Evolutionary conservation across 2,329 filamentous ascomycete species (phyloP).

Genomic region (Fusarium mangiferae): DNA sequence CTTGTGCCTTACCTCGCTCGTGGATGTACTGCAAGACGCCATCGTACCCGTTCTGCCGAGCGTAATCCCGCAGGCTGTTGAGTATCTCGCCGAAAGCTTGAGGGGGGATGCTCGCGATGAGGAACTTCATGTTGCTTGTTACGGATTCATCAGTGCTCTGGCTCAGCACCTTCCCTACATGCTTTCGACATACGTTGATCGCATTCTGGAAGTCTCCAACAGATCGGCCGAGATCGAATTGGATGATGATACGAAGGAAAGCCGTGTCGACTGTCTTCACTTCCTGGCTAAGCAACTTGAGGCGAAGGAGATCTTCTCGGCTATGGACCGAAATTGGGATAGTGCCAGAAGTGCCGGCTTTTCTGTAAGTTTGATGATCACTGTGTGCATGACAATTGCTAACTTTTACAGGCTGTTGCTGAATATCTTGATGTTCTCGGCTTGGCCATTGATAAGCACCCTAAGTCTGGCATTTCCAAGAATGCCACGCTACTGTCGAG

Average conservation of each 20-base stretch:
- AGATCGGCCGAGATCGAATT: constrained; percentile 73
- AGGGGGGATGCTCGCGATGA: constrained; percentile 63
- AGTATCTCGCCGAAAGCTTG: constrained; percentile 74
- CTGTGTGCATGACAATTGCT: constrained; percentile 36
- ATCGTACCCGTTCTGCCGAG: constrained; percentile 85
- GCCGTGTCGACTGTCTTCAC: constrained; percentile 74
- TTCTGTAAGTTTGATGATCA: constrained; percentile 61
- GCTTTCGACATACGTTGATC: constrained; percentile 80
- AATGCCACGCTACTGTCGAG: constrained; percentile 76
- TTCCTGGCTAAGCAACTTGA: constrained; percentile 82
- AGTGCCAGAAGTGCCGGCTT: constrained; percentile 71
- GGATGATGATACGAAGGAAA: constrained; percentile 70
- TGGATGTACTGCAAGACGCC: constrained; percentile 87
- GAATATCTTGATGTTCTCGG: constrained; percentile 78
- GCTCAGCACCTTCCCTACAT: constrained; percentile 90
- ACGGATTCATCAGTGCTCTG: constrained; percentile 80
- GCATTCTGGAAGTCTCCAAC: constrained; percentile 77
- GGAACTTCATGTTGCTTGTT: constrained; percentile 83
- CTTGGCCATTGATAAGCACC: constrained; percentile 77
- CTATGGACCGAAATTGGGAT: constrained; percentile 77
- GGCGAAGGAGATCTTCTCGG: constrained; percentile 78
- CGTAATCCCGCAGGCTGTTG: constrained; percentile 76
- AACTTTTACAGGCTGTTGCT: constrained; percentile 64
- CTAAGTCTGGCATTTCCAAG: constrained; percentile 82
- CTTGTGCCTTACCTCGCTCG: constrained; percentile 86